Evolutionary conservation across 139 green algal genomes (phyloP), one percentile per base, ranked within the genome.

Genomic region (Tetraselmis striata): DNA sequence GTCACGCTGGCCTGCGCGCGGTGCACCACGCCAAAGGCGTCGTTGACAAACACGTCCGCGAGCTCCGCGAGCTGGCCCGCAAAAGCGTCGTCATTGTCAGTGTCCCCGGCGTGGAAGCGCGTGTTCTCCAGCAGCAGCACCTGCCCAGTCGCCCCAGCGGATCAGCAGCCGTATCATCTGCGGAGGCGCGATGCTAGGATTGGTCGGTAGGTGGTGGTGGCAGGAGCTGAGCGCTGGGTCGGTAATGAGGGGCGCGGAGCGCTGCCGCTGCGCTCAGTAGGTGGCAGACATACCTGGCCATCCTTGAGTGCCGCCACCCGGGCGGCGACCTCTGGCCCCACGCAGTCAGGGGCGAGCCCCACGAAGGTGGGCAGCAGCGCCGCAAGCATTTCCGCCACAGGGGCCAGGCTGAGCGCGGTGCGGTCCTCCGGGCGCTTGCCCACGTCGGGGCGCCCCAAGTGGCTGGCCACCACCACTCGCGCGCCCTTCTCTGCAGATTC

Each of bases 21-120:
- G 84, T 92, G 89, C 31, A 80, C 75, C 31, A 90, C 87, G 0
- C 88, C 90, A 78, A 93, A 93, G 0, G 90, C 90, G 45, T 93
- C 90, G 29, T 82, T 85, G 23, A 93, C 88, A 30, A 87, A 92
- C n/a, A 91, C 83, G 77, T 93, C 84, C 0, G 81, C 87, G 29
- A 89, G 85, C n/a, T 77, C 32, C 29, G 86, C 86, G 26, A 93
- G 87, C 26, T 84, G 77, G 0, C 23, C 30, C 0, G 88, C 80
- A 79, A 92, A 90, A 22, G 24, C 82, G 0, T 83, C 32, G 28
- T 85, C 80, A 77, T 89, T 90, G 30, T 18, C 75, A 1, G 32
- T 59, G 30, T 93, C 89, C 0, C 87, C 89, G 23, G 29, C 59
- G 59, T 93, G 87, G 83, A 93, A 90, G 2, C 89, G 87, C 18